Conservation (phyloP, 805 yeast genomes). For the Starmerella floricola region DNA sequence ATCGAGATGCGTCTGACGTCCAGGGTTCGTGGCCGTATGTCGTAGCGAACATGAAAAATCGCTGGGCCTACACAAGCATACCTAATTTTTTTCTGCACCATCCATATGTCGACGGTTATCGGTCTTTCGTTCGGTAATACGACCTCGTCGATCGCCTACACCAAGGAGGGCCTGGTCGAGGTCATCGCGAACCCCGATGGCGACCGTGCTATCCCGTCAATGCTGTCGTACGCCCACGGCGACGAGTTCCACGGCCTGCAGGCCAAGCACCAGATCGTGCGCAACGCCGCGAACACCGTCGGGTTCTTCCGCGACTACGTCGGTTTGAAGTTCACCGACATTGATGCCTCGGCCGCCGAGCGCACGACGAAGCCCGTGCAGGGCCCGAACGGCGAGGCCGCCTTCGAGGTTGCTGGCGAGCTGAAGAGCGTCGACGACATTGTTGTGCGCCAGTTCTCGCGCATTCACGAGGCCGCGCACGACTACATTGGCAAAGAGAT, state of each 20-base stretch:
- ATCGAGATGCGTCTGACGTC: no score
- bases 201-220: slow-evolving; percentile 91
- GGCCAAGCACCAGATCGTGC: slow-evolving; percentile 80
- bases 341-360: slow-evolving; percentile 53
- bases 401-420: slow-evolving; percentile 38
- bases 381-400: slow-evolving; percentile 47
- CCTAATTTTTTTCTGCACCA: no score
- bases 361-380: slow-evolving; percentile 57
- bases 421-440: slow-evolving; percentile 62
- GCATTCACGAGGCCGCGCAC: slow-evolving; percentile 76
- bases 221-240: slow-evolving; percentile 77
- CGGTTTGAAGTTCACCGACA: slow-evolving; percentile 59
- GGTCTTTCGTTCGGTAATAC: slow-evolving; percentile 97
- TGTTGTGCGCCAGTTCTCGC: slow-evolving; percentile 68
- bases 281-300: slow-evolving; percentile 80
- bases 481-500: slow-evolving; percentile 77
- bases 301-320: slow-evolving; percentile 87
- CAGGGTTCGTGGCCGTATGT: not conserved
- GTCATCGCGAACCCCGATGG: slow-evolving; percentile 99
- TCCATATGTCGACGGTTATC: slow-evolving; percentile 44
- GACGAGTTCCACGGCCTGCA: slow-evolving; percentile 98
- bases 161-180: slow-evolving; percentile 80
- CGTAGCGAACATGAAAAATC: not conserved
- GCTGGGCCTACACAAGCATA: no score
- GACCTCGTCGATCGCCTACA: slow-evolving; percentile 78